Evolutionary conservation across 139 green algal species (phyloP).

Genomic region (Pleodorina starrii): DNA sequence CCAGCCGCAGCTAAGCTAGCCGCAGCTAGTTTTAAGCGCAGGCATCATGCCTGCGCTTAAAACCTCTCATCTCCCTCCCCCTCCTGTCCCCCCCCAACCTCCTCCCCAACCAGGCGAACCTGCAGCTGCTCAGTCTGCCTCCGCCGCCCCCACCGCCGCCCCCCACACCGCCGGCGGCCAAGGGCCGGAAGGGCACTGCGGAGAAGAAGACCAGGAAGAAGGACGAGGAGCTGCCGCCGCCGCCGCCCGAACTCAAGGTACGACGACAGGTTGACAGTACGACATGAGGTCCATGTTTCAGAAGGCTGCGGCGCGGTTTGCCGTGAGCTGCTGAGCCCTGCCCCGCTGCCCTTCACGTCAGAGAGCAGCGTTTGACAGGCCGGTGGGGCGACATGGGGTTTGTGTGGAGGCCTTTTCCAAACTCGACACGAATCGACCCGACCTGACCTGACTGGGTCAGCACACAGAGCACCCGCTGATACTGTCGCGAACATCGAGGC

Average conservation of each 20-base stretch:
- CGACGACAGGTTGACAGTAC: background rate
- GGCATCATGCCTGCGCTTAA: too few species aligned
- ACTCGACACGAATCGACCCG: too few species aligned
- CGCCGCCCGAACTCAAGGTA: slow-evolving; percentile 43
- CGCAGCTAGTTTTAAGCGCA: too few species aligned
- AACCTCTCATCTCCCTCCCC: background rate
- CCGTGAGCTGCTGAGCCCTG: too few species aligned
- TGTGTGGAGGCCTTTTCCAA: too few species aligned
- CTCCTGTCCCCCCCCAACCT: background rate
- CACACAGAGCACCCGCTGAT: too few species aligned
- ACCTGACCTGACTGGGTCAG: too few species aligned
- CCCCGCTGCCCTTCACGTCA: too few species aligned
- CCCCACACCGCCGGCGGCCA: slow-evolving; percentile 7
- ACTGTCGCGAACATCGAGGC: too few species aligned
- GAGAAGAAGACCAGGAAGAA: slow-evolving; percentile 25
- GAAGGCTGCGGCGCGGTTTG: background rate
- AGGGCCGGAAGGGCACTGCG: background rate
- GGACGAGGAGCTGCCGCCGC: slow-evolving; percentile 23
- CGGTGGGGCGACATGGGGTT: too few species aligned
- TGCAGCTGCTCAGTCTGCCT: slow-evolving; percentile 47
- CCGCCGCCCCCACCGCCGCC: slow-evolving; percentile 11
- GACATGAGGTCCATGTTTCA: background rate
- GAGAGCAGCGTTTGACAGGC: too few species aligned
- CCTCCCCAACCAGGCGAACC: background rate
- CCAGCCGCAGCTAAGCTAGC: too few species aligned